A percentile compares a stretch with the other conserved stretches of the same genome.
Conservation (phyloP, 148 eudicot genomes). For the Fagopyrum tataricum region DNA sequence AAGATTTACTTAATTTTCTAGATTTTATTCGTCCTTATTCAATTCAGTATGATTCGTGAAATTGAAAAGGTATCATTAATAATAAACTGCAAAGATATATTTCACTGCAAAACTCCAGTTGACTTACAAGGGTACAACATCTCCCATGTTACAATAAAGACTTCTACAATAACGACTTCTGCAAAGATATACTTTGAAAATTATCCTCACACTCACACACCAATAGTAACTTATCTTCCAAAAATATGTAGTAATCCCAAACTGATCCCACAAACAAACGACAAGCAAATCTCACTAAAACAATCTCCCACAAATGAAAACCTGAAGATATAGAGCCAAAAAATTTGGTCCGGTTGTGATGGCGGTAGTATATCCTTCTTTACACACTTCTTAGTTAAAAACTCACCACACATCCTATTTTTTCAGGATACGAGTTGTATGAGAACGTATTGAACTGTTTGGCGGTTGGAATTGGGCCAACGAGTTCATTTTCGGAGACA, state of each 20-base stretch:
- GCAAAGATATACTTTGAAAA: too few relatives aligned
- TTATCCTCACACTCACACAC: not conserved
- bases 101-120: too few relatives aligned
- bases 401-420: conserved; percentile 21
- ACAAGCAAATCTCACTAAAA: conserved; percentile 5
- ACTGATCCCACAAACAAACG: not conserved
- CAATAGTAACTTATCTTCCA: not conserved
- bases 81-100: too few relatives aligned
- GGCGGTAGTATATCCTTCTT: not conserved
- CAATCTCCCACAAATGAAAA: not conserved
- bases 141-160: not conserved
- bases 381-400: conserved; percentile 18
- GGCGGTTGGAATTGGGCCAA: conserved; percentile 20
- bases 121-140: too few relatives aligned
- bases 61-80: too few relatives aligned
- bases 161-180: not conserved
- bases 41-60: too few relatives aligned
- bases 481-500: conserved; percentile 22
- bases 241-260: not conserved
- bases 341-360: not conserved
- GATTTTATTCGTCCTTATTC: too few relatives aligned
- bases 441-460: conserved; percentile 22
- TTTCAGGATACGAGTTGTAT: conserved; percentile 19
- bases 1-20: too few relatives aligned
- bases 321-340: not conserved